Percentiles rank a stretch among this genome's conserved stretches.
phyloP scores from a whole-genome alignment of 2,329 filamentous ascomycete species.

The Ilyonectria robusta region DNA sequence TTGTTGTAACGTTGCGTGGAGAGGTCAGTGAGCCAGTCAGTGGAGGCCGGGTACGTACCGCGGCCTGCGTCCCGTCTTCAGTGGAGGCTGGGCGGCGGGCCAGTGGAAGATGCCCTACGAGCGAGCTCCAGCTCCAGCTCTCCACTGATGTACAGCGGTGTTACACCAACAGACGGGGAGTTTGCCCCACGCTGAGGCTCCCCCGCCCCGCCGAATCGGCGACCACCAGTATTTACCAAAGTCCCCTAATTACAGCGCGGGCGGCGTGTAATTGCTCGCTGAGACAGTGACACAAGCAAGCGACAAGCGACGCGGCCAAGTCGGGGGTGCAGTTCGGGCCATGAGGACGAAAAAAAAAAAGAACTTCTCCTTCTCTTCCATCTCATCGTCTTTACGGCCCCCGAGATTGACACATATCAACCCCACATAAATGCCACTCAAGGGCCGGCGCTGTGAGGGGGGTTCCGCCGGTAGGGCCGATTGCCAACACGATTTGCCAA shows the following conservation, averaged over 20 bases:
- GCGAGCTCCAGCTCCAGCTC: neutral
- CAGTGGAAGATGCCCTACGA: neutral
- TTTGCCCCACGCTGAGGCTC: slow-evolving; percentile 4
- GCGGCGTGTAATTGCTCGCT: neutral
- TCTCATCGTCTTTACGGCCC: neutral
- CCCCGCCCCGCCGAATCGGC: neutral
- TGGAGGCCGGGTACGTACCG: slow-evolving; percentile 8
- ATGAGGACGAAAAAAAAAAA: neutral
- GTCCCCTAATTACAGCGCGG: neutral
- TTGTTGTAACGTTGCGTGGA: slow-evolving; percentile 35
- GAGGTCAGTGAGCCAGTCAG: slow-evolving; percentile 19
- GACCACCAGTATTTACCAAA: neutral
- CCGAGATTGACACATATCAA: slow-evolving; percentile 10
- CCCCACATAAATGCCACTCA: slow-evolving; percentile 22
- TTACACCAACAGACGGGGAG: slow-evolving; percentile 1
- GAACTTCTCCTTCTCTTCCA: slow-evolving; percentile 4
- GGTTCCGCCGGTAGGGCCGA: slow-evolving; percentile 26
- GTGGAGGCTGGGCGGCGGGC: neutral
- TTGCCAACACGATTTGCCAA: slow-evolving; percentile 19
- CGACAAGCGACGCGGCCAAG: neutral
- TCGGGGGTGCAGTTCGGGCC: neutral
- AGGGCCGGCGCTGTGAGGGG: slow-evolving; percentile 13
- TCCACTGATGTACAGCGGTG: neutral
- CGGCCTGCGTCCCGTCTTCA: neutral
- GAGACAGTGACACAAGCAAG: neutral